phyloP scores from a whole-genome alignment of 1,284 basidiomycete species.

The Ganoderma sinense region DNA sequence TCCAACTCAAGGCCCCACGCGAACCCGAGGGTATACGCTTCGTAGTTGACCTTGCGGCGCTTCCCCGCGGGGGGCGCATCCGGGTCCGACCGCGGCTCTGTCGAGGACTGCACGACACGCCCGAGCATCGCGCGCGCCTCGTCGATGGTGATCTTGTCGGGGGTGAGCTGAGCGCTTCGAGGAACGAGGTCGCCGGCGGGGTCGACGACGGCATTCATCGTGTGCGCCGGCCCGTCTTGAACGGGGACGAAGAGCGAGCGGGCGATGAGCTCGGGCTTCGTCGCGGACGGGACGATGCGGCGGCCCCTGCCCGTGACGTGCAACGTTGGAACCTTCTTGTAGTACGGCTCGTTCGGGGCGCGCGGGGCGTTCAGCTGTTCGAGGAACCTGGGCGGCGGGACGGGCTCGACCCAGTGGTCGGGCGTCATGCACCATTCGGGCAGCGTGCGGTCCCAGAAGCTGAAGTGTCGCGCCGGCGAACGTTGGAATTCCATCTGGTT shows the following conservation, averaged over 20 bases:
- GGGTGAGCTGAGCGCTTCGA: slow-evolving; percentile 2
- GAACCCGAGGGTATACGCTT: slow-evolving; percentile 4
- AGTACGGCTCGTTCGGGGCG: slow-evolving; percentile 10
- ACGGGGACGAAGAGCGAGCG: slow-evolving; percentile 21
- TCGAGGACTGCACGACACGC: slow-evolving; percentile 23
- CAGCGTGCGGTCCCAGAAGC: slow-evolving; percentile 17
- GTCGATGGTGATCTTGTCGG: slow-evolving; percentile 9
- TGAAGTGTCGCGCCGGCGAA: slow-evolving; percentile 4
- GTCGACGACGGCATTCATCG: neutral
- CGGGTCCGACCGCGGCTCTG: slow-evolving; percentile 8
- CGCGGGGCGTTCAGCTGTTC: neutral
- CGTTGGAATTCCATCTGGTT: neutral
- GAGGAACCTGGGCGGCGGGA: slow-evolving; percentile 17
- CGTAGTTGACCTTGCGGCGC: slow-evolving; percentile 18
- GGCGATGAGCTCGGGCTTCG: slow-evolving; percentile 14
- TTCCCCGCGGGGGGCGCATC: slow-evolving; percentile 8
- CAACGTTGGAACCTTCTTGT: slow-evolving; percentile 20
- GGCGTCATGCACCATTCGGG: slow-evolving; percentile 22
- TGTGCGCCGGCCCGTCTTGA: neutral
- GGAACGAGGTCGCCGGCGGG: slow-evolving; percentile 12
- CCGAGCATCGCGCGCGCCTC: slow-evolving; percentile 25
- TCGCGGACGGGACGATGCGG: slow-evolving; percentile 17
- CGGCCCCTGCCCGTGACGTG: slow-evolving; percentile 9
- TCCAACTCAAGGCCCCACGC: slow-evolving; percentile 17
- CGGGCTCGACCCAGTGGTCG: slow-evolving; percentile 19